Conservation (phyloP, 2,329 filamentous ascomycete species). For the Trichoderma sp. region DNA sequence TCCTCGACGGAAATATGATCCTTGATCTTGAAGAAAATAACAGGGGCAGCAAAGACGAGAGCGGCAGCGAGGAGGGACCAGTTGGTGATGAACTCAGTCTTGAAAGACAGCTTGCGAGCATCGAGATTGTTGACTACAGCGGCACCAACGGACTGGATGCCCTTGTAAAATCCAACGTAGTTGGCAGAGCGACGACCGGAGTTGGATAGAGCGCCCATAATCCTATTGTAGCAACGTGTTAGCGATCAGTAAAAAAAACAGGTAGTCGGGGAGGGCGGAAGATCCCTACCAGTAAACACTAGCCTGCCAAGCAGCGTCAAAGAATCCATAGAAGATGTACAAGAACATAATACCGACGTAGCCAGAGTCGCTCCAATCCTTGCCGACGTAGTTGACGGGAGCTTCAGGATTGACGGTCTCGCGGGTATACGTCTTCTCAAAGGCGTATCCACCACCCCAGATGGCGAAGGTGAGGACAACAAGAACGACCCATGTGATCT, state of each 20-base stretch:
- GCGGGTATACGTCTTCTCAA: constrained; percentile 61
- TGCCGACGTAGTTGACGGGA: constrained; percentile 25
- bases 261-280: not conserved
- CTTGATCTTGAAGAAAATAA: constrained; percentile 75
- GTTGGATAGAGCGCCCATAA: constrained; percentile 88
- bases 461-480: constrained; percentile 70
- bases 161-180: constrained; percentile 71
- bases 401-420: constrained; percentile 38
- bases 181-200: constrained; percentile 89
- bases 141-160: constrained; percentile 65
- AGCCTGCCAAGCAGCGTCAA: constrained; percentile 83
- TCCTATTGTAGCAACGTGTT: not conserved
- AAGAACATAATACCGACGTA: constrained; percentile 81
- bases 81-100: constrained; percentile 66
- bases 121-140: constrained; percentile 48
- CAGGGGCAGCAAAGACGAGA: constrained; percentile 72
- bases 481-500: constrained; percentile 62
- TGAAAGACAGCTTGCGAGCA: constrained; percentile 51
- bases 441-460: constrained; percentile 82
- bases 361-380: constrained; percentile 65
- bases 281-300: constrained; percentile 56
- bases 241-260: not conserved
- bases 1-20: constrained; percentile 77
- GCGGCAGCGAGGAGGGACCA: constrained; percentile 76
- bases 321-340: constrained; percentile 88